Percentiles rank a stretch among this genome's conserved stretches.
phyloP scores from a whole-genome alignment of 306 rosid species.

The Geum urbanum region DNA sequence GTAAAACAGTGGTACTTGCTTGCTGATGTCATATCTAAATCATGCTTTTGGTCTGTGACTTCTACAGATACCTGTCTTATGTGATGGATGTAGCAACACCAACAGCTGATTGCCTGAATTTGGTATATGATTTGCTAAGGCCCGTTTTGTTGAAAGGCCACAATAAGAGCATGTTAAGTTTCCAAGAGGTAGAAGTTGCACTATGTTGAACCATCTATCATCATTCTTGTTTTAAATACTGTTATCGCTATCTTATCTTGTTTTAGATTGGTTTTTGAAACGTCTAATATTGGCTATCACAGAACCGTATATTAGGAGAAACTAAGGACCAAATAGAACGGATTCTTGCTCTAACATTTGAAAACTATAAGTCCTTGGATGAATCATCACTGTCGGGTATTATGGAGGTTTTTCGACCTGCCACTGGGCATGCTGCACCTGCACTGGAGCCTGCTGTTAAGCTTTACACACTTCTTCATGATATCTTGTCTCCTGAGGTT shows the following conservation, averaged over 20 bases:
- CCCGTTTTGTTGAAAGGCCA: constrained; percentile 84
- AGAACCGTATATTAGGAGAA: constrained; percentile 96
- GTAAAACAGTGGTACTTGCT: not conserved
- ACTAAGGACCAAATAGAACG: constrained; percentile 89
- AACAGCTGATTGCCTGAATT: constrained; percentile 87
- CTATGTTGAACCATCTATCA: constrained; percentile 7
- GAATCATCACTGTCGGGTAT: constrained; percentile 77
- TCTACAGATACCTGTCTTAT: constrained; percentile 74
- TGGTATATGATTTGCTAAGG: constrained; percentile 65
- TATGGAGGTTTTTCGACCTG: constrained; percentile 65
- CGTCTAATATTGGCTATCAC: constrained; percentile 20
- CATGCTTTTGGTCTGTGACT: constrained; percentile 18
- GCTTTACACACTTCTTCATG: constrained; percentile 86
- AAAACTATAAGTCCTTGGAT: constrained; percentile 90
- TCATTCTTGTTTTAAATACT: not conserved
- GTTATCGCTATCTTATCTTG: constrained; percentile 15
- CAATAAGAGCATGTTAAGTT: constrained; percentile 76
- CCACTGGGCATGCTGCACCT: constrained; percentile 75
- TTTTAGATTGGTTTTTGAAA: constrained; percentile 29
- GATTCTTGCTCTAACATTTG: constrained; percentile 66
- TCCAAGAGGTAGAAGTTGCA: constrained; percentile 74
- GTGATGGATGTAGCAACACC: constrained; percentile 99
- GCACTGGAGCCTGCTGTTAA: constrained; percentile 90
- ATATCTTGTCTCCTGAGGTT: constrained; percentile 89
- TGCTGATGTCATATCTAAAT: not conserved